phyloP scores from a whole-genome alignment of 306 rosid species.

The Dalbergia cochinchinensis region DNA sequence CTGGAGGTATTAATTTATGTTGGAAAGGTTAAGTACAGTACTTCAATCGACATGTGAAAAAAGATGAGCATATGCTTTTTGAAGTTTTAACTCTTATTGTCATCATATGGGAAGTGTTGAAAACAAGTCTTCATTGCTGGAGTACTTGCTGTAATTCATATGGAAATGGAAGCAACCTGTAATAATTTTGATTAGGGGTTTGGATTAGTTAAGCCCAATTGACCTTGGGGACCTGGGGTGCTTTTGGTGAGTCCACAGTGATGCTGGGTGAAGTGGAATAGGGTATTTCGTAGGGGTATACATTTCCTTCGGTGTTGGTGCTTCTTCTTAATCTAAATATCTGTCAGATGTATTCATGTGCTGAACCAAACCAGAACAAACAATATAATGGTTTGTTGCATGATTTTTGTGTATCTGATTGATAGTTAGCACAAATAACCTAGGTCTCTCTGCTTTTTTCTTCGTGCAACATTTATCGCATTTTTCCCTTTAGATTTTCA shows the following conservation, averaged over 20 bases:
- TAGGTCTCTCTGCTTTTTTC: background rate
- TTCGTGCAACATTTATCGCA: background rate
- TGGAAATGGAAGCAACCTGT: background rate
- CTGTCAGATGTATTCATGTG: background rate
- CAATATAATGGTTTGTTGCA: background rate
- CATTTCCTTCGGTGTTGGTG: background rate
- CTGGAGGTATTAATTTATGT: slow-evolving; percentile 16
- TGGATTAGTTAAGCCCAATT: background rate
- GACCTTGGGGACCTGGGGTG: background rate
- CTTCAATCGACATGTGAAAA: background rate
- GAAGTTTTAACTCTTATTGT: background rate
- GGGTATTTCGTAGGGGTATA: background rate
- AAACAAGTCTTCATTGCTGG: slow-evolving; percentile 8
- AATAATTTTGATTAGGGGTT: background rate
- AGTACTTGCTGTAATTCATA: background rate
- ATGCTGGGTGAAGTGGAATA: slow-evolving; percentile 7
- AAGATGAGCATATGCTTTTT: slow-evolving; percentile 14
- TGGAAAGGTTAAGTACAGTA: background rate
- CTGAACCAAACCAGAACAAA: slow-evolving; percentile 13
- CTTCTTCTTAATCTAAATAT: background rate
- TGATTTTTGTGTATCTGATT: slow-evolving; percentile 13
- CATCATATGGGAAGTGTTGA: background rate
- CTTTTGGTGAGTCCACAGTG: slow-evolving; percentile 5
- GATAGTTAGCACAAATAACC: background rate
- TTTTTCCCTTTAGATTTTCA: background rate